Conservation (phyloP, 2,329 filamentous ascomycete genomes). For the Coniella lustricola region DNA sequence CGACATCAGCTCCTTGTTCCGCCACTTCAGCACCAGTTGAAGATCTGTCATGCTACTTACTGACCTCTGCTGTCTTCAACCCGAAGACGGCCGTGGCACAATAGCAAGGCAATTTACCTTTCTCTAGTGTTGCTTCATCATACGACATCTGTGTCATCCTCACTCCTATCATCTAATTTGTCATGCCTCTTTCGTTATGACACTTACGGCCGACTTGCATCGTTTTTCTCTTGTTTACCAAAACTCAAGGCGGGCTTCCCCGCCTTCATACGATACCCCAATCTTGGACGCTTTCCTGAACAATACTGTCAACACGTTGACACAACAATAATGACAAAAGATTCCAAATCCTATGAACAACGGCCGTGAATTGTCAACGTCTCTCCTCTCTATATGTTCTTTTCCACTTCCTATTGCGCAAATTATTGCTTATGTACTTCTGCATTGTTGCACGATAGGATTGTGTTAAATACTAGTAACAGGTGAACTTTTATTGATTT, state of each 20-base stretch:
- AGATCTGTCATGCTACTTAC: conserved; percentile 31
- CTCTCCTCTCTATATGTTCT: not conserved
- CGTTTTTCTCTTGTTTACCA: conserved; percentile 3
- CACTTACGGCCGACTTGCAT: conserved; percentile 16
- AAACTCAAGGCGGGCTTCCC: conserved; percentile 3
- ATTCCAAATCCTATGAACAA: conserved; percentile 6
- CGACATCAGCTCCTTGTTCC: conserved; percentile 19
- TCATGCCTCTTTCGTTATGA: conserved; percentile 8
- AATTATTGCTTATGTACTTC: too few relatives aligned
- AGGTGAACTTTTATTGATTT: too few relatives aligned
- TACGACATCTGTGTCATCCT: not conserved
- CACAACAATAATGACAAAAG: conserved; percentile 16
- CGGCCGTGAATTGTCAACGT: not conserved
- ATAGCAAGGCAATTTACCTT: not conserved
- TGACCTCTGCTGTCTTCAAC: conserved; percentile 45
- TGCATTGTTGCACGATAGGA: too few relatives aligned
- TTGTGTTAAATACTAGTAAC: too few relatives aligned
- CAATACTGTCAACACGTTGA: conserved; percentile 19
- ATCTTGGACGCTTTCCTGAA: too few relatives aligned
- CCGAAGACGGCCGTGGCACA: conserved; percentile 21
- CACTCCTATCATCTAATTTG: not conserved
- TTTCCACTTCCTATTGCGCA: not conserved
- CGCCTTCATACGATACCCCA: too few relatives aligned
- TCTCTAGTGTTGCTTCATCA: not conserved
- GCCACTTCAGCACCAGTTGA: conserved; percentile 23